Percentiles rank a stretch among this genome's conserved stretches.
These are phyloP conservation scores for Neurospora sp. DNA, from an alignment of 495 filamentous ascomycete genomes.

Conservation along the genomic window DNA sequence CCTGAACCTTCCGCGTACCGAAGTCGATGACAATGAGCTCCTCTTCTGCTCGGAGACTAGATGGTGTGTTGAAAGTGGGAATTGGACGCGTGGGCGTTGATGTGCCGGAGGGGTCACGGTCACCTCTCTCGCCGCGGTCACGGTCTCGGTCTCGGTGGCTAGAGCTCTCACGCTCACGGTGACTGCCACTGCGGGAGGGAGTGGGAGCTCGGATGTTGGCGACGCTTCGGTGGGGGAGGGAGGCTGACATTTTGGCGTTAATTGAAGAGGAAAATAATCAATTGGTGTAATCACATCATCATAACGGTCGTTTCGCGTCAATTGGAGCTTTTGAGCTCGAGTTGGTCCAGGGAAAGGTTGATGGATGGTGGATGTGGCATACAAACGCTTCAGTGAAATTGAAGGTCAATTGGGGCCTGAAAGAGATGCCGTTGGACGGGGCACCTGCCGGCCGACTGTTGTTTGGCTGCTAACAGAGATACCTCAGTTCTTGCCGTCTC, in stretches of 20 bases:
- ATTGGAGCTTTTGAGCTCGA: not conserved
- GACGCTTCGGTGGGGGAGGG: slow-evolving; percentile 38
- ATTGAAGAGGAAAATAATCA: not conserved
- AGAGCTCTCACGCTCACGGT: slow-evolving; percentile 7
- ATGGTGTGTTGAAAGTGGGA: slow-evolving; percentile 60
- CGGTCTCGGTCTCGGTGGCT: not conserved
- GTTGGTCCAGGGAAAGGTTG: not conserved
- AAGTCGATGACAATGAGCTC: slow-evolving; percentile 76
- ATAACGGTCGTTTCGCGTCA: not conserved
- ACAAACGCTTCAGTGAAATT: not conserved
- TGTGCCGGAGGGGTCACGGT: slow-evolving; percentile 23
- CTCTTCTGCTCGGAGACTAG: slow-evolving; percentile 70
- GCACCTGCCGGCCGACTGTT: not conserved
- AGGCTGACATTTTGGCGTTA: slow-evolving; percentile 7
- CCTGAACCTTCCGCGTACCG: slow-evolving; percentile 66
- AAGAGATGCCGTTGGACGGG: not conserved
- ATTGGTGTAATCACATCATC: not conserved
- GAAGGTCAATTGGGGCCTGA: not conserved
- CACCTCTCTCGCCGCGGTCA: slow-evolving; percentile 10
- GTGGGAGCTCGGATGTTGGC: slow-evolving; percentile 38
- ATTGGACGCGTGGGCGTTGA: slow-evolving; percentile 52
- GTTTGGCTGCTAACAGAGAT: not conserved
- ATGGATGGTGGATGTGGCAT: not conserved
- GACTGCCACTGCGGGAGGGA: slow-evolving; percentile 10
- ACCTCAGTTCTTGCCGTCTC: too few relatives aligned